Base-by-base conservation (phyloP, 116 monocot genomes). In the Papilionanthe hybrid region DNA sequence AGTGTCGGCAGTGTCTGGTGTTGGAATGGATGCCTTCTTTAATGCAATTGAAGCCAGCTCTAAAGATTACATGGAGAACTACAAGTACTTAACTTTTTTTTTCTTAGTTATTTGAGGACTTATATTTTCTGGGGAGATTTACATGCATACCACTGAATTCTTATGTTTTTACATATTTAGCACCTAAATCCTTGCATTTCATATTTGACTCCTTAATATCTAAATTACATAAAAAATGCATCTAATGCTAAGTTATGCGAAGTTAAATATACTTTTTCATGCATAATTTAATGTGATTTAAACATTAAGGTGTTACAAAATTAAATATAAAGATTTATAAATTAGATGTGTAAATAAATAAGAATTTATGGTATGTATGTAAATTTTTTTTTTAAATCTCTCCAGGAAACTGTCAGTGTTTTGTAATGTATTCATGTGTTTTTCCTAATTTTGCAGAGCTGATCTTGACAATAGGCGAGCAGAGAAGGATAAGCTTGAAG, bases 401-500 rank as follows among this genome's bases (percentile, higher is more conserved):
- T 53, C 3, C 53, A 53, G 1, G 9, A 30, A 28, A 37, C 5
- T 0, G 37, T 57, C 2, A 69, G 5, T 37, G 28, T 5, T 30
- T 5, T 73, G 5, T 42, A 50, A 49, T 42, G 49, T 25, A 75
- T 8, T 49, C 49, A 27, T 75, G 2, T 75, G 7, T 49, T n/a
- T 20, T 43, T 42, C 50, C 23, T 75, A 75, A n/a, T 77, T 77
- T 77, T 13, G n/a, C 72, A 98, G 98, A 83, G 92, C 88, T 87
- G 94, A 98, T 80, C 91, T 98, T 72, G 94, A 94, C 55, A 98
- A 90, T 82, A 91, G 94, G 80, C 78, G 83, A 71, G 88, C 94
- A 25, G 98, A 98, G 83, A 98, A 94, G 82, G 88, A 91, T 18
- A 77, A 89, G 55, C 9, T 94, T 69, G 94, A 98, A 73, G 88